Evolutionary conservation across 2,329 filamentous ascomycete species (phyloP).

Genomic region (Aspergillus neotritici): DNA sequence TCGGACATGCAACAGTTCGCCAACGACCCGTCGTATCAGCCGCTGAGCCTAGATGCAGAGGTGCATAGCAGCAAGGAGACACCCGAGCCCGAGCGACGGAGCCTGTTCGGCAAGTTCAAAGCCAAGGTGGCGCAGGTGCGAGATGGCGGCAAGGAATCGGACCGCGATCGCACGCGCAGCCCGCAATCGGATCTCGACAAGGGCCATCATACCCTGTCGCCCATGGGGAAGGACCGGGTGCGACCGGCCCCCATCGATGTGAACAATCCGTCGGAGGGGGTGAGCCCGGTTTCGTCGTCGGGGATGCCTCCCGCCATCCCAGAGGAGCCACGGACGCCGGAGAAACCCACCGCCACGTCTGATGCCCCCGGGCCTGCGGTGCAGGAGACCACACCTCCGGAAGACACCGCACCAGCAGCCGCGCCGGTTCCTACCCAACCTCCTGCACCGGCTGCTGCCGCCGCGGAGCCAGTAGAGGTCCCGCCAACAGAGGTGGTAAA

Average conservation of each 20-base stretch:
- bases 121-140: conserved; percentile 53
- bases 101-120: conserved; percentile 60
- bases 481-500: neutral
- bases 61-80: conserved; percentile 26
- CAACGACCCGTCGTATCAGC: conserved; percentile 32
- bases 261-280: conserved; percentile 18
- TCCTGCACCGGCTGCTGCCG: too few species aligned
- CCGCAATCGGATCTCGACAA: conserved; percentile 38
- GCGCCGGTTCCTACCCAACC: neutral
- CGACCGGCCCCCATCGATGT: conserved; percentile 22
- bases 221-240: conserved; percentile 19
- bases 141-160: conserved; percentile 52
- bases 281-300: conserved; percentile 24
- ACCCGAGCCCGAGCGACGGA: conserved; percentile 50
- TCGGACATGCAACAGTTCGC: conserved; percentile 39
- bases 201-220: conserved; percentile 34
- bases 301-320: conserved; percentile 30
- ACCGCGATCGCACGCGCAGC: conserved; percentile 50
- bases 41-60: conserved; percentile 35
- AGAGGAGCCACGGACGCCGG: conserved; percentile 30
- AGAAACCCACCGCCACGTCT: conserved; percentile 13
- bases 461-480: neutral
- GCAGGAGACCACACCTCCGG: neutral
- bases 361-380: neutral
- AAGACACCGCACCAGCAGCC: conserved; percentile 2